These are phyloP conservation scores for Pseudocercospora eumusae DNA, from an alignment of 2,329 filamentous ascomycete species.

Conservation along the genomic window DNA sequence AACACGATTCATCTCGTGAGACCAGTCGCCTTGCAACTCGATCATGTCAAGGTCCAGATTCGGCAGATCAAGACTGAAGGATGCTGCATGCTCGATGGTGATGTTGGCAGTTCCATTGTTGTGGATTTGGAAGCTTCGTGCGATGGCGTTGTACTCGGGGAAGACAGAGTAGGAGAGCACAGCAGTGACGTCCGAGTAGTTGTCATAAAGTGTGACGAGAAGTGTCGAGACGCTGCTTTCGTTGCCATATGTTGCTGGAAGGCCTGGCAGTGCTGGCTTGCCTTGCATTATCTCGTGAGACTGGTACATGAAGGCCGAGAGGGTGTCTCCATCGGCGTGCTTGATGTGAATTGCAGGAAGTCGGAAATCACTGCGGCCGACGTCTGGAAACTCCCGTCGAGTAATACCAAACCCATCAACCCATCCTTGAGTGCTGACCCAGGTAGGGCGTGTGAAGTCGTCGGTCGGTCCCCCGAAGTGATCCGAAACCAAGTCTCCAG, in stretches of 20 bases:
- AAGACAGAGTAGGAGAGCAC: slow-evolving; percentile 66
- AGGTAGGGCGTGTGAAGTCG: slow-evolving; percentile 53
- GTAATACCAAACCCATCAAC: slow-evolving; percentile 52
- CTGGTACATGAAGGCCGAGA: slow-evolving; percentile 60
- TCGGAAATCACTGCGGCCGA: slow-evolving; percentile 64
- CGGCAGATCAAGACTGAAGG: slow-evolving; percentile 63
- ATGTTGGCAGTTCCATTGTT: slow-evolving; percentile 56
- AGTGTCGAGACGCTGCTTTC: slow-evolving; percentile 61
- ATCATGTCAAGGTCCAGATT: slow-evolving; percentile 64
- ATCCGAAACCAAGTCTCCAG: slow-evolving; percentile 60
- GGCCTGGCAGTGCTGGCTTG: slow-evolving; percentile 58
- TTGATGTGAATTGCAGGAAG: slow-evolving; percentile 62
- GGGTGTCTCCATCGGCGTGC: slow-evolving; percentile 60
- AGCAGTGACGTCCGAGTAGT: slow-evolving; percentile 59
- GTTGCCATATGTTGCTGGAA: slow-evolving; percentile 62
- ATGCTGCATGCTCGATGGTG: slow-evolving; percentile 51
- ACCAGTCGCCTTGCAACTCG: slow-evolving; percentile 64
- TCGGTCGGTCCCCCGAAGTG: slow-evolving; percentile 61
- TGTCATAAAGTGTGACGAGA: slow-evolving; percentile 60
- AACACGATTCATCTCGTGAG: slow-evolving; percentile 55
- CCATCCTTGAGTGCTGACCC: slow-evolving; percentile 55
- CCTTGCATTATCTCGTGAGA: slow-evolving; percentile 58
- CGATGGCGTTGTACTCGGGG: slow-evolving; percentile 61
- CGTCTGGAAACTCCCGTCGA: slow-evolving; percentile 64
- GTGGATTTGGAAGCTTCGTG: slow-evolving; percentile 61